These are phyloP conservation scores for Thelonectria discophora DNA, from an alignment of 2,329 filamentous ascomycete species.

Conservation along the genomic window DNA sequence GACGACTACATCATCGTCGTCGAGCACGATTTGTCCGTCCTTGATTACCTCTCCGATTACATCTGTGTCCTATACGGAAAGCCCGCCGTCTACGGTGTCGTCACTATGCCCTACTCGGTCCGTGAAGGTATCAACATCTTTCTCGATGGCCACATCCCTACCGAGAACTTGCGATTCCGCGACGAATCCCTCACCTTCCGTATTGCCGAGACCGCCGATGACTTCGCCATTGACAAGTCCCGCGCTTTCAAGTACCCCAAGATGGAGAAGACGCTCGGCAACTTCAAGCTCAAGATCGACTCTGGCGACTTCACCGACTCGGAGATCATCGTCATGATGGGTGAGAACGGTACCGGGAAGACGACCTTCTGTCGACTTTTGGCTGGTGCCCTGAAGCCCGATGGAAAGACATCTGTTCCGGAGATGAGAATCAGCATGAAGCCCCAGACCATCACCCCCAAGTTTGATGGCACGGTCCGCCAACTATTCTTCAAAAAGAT, in stretches of 20 bases:
- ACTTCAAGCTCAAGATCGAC: constrained; percentile 86
- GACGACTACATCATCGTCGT: constrained; percentile 98
- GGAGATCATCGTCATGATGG: constrained; percentile 99
- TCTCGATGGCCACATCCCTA: constrained; percentile 96
- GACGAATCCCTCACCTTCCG: constrained; percentile 97
- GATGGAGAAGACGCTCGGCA: constrained; percentile 93
- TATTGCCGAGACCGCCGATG: constrained; percentile 87
- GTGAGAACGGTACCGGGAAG: constrained; percentile 99
- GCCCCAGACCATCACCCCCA: constrained; percentile 98
- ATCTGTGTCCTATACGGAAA: constrained; percentile 97
- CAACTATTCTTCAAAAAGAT: constrained; percentile 99
- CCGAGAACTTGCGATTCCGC: constrained; percentile 97
- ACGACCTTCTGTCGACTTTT: constrained; percentile 98
- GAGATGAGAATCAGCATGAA: constrained; percentile 99
- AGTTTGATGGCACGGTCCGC: constrained; percentile 95
- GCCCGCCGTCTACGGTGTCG: constrained; percentile 96
- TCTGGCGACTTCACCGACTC: constrained; percentile 93
- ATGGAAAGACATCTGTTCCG: constrained; percentile 79
- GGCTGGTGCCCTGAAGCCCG: constrained; percentile 91
- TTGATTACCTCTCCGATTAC: constrained; percentile 98
- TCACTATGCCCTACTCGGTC: constrained; percentile 93
- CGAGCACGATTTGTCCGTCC: constrained; percentile 97
- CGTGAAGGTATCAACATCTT: constrained; percentile 99
- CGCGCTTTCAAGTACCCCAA: constrained; percentile 87
- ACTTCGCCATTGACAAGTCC: constrained; percentile 84